Conservation (phyloP, 2,329 filamentous ascomycete genomes). For the Chaetomiaceae sp. region DNA sequence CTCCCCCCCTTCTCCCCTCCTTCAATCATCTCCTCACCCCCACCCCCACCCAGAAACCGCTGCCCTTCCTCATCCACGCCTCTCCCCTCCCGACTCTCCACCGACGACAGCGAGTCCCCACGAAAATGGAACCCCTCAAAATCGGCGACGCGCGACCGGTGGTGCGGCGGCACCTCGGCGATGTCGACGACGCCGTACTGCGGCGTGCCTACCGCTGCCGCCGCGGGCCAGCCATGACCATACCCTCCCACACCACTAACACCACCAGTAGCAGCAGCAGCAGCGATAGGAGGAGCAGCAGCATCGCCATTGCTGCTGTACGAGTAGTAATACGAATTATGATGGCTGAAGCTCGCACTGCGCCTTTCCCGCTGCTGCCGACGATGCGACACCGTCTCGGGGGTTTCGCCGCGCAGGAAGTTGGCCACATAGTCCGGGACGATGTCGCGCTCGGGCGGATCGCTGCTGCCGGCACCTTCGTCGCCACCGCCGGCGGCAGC, state of each 20-base stretch:
- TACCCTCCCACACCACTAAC: no score
- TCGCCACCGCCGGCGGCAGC: no score
- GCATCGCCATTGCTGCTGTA: not conserved
- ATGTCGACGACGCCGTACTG: slow-evolving; percentile 26
- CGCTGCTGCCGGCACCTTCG: no score
- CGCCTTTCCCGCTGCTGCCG: not conserved
- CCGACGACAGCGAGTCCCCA: slow-evolving; percentile 3
- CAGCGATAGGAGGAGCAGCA: no score
- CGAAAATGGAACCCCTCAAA: slow-evolving; percentile 24
- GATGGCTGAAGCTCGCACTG: not conserved
- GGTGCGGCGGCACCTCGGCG: slow-evolving; percentile 23
- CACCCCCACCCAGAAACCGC: slow-evolving; percentile 12
- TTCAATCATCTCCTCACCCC: slow-evolving; percentile 30
- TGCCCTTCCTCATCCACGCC: slow-evolving; percentile 15
- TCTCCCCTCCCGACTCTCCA: slow-evolving; percentile 8
- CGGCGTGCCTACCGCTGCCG: no score
- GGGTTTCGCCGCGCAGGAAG: slow-evolving; percentile 50
- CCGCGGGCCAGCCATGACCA: no score
- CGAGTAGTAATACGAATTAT: not conserved
- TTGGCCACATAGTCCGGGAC: slow-evolving; percentile 52
- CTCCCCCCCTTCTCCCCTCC: slow-evolving; percentile 37
- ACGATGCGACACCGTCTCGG: slow-evolving; percentile 25
- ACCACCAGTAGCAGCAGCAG: no score
- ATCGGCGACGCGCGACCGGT: slow-evolving; percentile 33
- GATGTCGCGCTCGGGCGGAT: slow-evolving; percentile 30